A percentile compares a stretch with the other conserved stretches of the same genome.
phyloP scores from a whole-genome alignment of 2,329 filamentous ascomycete genomes.

The Botrytis cinerea region DNA sequence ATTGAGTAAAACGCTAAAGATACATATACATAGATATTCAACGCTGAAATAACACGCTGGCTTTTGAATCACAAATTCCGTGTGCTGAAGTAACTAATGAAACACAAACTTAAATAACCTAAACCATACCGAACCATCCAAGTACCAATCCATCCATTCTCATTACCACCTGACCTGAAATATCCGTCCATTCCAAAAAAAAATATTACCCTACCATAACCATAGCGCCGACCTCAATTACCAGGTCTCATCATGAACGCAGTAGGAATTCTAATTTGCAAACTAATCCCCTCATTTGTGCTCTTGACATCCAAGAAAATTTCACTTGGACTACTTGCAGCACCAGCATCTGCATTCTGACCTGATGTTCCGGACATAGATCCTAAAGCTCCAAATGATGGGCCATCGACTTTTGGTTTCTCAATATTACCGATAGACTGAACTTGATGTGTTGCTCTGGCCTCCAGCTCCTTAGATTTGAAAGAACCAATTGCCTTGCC shows the following conservation, averaged over 20 bases:
- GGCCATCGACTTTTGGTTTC: neutral
- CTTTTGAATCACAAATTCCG: neutral
- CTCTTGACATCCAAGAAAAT: conserved; percentile 26
- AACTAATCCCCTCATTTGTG: conserved; percentile 25
- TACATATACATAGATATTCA: neutral
- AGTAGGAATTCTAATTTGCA: conserved; percentile 24
- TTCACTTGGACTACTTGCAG: conserved; percentile 20
- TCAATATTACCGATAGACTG: neutral
- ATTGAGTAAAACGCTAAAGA: neutral
- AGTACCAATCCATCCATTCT: neutral
- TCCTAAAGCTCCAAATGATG: neutral
- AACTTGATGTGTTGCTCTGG: conserved; percentile 14
- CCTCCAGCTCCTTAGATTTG: conserved; percentile 23
- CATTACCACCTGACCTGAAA: conserved; percentile 44
- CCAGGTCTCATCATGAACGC: conserved; percentile 20
- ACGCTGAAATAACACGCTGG: neutral
- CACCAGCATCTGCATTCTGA: neutral
- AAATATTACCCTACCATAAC: conserved; percentile 39
- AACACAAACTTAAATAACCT: neutral
- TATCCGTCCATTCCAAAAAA: conserved; percentile 61
- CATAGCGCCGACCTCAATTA: neutral
- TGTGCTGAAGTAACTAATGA: neutral
- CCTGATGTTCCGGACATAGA: neutral
- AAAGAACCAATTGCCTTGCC: conserved; percentile 21
- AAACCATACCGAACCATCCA: neutral